Conservation (phyloP, 306 rosid genomes). For the Echinosophora koreensis region DNA sequence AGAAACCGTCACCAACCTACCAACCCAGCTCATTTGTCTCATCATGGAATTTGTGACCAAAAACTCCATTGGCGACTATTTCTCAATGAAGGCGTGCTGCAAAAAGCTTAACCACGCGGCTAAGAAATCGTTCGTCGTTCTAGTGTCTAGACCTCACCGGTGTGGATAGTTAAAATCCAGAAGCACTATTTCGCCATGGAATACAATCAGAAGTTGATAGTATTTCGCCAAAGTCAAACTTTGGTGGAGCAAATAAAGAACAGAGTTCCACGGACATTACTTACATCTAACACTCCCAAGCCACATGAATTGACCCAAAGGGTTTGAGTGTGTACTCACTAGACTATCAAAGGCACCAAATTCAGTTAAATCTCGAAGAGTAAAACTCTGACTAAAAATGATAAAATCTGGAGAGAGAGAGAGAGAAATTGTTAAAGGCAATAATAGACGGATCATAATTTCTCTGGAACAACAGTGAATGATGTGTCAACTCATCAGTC, state of each 20-base stretch:
- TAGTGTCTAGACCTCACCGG: no score
- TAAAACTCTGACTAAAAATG: neutral
- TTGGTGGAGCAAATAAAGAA: neutral
- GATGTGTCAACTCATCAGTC: neutral
- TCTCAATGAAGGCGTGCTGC: no score
- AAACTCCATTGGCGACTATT: no score
- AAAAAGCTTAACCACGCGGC: no score
- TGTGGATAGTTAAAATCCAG: no score
- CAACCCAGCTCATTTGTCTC: no score
- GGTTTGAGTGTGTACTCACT: neutral
- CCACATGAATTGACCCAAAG: slow-evolving; percentile 4
- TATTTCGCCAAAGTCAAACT: neutral
- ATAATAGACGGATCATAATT: neutral
- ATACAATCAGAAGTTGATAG: neutral
- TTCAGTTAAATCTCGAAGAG: no score
- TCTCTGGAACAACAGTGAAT: neutral
- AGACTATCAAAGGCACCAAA: neutral
- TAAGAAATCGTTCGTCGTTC: no score
- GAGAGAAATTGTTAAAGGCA: neutral
- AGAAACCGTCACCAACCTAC: no score
- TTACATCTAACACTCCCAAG: neutral
- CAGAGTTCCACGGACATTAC: neutral
- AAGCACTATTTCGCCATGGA: no score
- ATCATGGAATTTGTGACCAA: no score
- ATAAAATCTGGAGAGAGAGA: no score